Conservation (phyloP, 1,284 basidiomycete species). For the Mycena sp. region DNA sequence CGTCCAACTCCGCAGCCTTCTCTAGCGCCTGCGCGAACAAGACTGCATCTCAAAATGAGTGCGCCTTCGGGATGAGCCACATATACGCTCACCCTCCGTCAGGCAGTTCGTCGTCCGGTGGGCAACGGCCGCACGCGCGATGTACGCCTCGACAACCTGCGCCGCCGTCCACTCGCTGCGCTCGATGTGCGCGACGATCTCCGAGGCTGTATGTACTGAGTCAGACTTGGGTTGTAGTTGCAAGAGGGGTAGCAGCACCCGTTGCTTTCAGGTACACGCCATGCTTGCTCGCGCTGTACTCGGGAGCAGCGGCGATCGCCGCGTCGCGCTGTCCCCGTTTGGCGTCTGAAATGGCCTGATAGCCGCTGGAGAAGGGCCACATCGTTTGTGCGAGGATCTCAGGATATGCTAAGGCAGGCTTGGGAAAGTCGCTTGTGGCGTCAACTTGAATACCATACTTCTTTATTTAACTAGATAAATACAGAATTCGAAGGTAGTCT, state of each 20-base stretch:
- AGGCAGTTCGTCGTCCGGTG: slow-evolving; percentile 79
- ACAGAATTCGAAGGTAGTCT: too few relatives aligned
- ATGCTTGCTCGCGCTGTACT: slow-evolving; percentile 12
- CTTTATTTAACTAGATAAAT: too few relatives aligned
- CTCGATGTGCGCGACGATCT: slow-evolving; percentile 70
- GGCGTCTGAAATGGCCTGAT: background rate
- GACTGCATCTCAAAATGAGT: slow-evolving; percentile 49
- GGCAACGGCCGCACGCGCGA: slow-evolving; percentile 69
- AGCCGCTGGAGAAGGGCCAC: slow-evolving; percentile 21
- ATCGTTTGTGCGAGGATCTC: background rate
- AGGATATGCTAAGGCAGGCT: too few relatives aligned
- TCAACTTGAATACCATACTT: too few relatives aligned
- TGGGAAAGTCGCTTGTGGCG: too few relatives aligned
- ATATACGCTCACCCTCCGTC: slow-evolving; percentile 69
- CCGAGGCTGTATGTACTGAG: slow-evolving; percentile 48
- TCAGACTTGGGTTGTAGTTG: too few relatives aligned
- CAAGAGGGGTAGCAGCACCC: too few relatives aligned
- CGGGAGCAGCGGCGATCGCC: slow-evolving; percentile 7
- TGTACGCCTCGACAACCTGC: slow-evolving; percentile 78
- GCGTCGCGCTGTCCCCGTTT: slow-evolving; percentile 7
- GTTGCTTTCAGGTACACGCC: slow-evolving; percentile 18
- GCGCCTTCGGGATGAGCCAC: too few relatives aligned
- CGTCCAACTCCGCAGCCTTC: slow-evolving; percentile 71
- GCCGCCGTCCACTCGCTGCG: slow-evolving; percentile 78
- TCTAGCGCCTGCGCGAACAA: slow-evolving; percentile 74